These are phyloP conservation scores for Echinosophora koreensis DNA, from an alignment of 306 rosid genomes.

Conservation along the genomic window DNA sequence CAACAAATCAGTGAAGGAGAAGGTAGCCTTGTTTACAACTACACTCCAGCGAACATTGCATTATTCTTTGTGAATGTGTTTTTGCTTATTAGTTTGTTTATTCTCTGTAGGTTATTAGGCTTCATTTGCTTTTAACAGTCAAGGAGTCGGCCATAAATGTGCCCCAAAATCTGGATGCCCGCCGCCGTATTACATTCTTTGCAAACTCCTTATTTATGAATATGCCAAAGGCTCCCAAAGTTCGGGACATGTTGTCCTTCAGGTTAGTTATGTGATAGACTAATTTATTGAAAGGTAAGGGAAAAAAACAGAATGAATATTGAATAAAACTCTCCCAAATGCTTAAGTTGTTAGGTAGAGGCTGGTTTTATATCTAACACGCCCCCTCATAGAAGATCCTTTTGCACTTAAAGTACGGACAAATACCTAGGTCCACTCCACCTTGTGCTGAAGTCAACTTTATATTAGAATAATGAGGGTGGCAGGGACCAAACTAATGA, in stretches of 20 bases:
- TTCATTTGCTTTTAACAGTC: slow-evolving; percentile 88
- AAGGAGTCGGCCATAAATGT: slow-evolving; percentile 98
- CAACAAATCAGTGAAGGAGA: slow-evolving; percentile 68
- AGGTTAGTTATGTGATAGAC: slow-evolving; percentile 64
- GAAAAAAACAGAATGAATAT: slow-evolving; percentile 1
- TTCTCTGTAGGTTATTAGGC: slow-evolving; percentile 77
- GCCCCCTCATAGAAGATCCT: neutral
- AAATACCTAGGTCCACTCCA: slow-evolving; percentile 1
- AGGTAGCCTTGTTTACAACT: slow-evolving; percentile 60
- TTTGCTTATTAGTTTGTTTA: slow-evolving; percentile 48
- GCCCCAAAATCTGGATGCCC: slow-evolving; percentile 96
- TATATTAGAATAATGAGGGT: neutral
- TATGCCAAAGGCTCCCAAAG: slow-evolving; percentile 95
- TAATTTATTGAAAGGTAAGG: slow-evolving; percentile 11
- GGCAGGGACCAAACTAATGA: slow-evolving; percentile 2
- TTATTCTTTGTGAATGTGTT: slow-evolving; percentile 36
- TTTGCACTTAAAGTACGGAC: slow-evolving; percentile 15
- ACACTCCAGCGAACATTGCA: neutral
- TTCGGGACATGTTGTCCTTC: slow-evolving; percentile 89
- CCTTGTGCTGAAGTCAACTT: slow-evolving; percentile 14
- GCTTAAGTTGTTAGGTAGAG: neutral
- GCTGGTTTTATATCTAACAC: neutral
- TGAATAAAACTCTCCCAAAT: neutral
- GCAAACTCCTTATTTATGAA: slow-evolving; percentile 97
- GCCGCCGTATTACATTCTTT: slow-evolving; percentile 97